Conservation (phyloP, 139 green algal genomes). For the Helicosporidium sp. region DNA sequence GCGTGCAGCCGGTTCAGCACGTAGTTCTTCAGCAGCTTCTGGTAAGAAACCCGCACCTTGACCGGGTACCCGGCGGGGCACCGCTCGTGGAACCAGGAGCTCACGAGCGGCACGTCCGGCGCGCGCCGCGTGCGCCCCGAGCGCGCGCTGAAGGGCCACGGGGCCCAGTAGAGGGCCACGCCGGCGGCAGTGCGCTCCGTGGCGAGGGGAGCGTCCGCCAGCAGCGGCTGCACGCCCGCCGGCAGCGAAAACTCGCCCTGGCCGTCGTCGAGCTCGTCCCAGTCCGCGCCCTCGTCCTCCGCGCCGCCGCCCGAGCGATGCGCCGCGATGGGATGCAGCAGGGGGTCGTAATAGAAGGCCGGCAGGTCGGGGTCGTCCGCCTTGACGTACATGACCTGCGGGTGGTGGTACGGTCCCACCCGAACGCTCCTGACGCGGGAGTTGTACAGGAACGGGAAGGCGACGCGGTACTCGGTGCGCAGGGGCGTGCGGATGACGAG, state of each 20-base stretch:
- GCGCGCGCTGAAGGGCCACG: conserved; percentile 78
- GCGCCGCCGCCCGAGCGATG: conserved; percentile 39
- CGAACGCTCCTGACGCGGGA: conserved; percentile 85
- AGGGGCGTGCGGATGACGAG: conserved; percentile 91
- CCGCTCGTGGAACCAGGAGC: conserved; percentile 83
- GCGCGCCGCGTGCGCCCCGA: conserved; percentile 65
- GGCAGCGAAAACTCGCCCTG: conserved; percentile 75
- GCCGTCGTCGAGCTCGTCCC: conserved; percentile 7
- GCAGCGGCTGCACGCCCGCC: conserved; percentile 55
- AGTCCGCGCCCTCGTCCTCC: neutral
- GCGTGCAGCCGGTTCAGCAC: conserved; percentile 93
- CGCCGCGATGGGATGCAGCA: conserved; percentile 91
- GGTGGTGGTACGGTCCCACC: conserved; percentile 75
- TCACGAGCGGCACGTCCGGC: conserved; percentile 87
- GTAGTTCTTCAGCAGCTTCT: conserved; percentile 99
- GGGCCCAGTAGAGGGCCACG: conserved; percentile 87
- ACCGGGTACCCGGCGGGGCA: conserved; percentile 75
- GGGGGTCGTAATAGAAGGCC: conserved; percentile 96
- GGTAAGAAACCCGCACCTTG: conserved; percentile 93
- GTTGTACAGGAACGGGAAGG: conserved; percentile 99
- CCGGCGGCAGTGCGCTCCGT: conserved; percentile 70
- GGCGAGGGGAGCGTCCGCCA: conserved; percentile 40
- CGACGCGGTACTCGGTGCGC: conserved; percentile 78
- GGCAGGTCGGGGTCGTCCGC: conserved; percentile 95
- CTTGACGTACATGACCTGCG: conserved; percentile 98